A percentile compares a stretch with the other conserved stretches of the same genome.
These are phyloP conservation scores for Bipolaris gigantea DNA, from an alignment of 2,329 filamentous ascomycete species.

Conservation along the genomic window DNA sequence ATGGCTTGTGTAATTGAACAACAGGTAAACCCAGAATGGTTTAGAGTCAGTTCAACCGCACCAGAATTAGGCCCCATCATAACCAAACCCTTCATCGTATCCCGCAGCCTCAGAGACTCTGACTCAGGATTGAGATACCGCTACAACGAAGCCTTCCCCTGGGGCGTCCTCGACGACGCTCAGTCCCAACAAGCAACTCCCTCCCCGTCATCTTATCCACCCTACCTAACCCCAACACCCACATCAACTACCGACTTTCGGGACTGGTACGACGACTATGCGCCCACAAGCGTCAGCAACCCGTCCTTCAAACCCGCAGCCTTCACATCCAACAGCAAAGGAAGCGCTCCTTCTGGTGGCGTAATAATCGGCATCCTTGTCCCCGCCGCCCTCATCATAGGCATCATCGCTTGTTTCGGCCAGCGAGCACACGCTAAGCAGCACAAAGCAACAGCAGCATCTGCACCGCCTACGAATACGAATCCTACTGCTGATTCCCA, in stretches of 20 bases:
- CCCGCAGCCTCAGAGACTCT: background rate
- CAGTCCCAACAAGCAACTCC: background rate
- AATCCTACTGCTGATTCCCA: background rate
- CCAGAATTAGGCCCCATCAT: background rate
- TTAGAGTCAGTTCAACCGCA: background rate
- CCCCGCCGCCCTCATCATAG: background rate
- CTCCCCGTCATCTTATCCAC: background rate
- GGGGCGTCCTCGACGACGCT: background rate
- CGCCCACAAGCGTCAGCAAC: too few relatives aligned
- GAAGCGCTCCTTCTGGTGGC: background rate
- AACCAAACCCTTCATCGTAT: constrained; percentile 1
- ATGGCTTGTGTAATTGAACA: constrained; percentile 2
- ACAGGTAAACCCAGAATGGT: too few relatives aligned
- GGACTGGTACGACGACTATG: background rate
- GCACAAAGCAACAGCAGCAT: background rate
- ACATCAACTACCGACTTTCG: background rate
- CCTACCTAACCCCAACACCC: background rate
- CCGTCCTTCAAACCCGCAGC: too few relatives aligned
- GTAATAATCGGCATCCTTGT: background rate
- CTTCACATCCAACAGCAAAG: too few relatives aligned
- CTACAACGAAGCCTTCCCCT: background rate
- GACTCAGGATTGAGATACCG: background rate
- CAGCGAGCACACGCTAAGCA: background rate
- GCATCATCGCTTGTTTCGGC: background rate
- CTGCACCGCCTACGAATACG: background rate